A percentile compares a stretch with the other conserved stretches of the same genome.
phyloP scores from a whole-genome alignment of 1,284 basidiomycete genomes.

The Albatrellus sp. region DNA sequence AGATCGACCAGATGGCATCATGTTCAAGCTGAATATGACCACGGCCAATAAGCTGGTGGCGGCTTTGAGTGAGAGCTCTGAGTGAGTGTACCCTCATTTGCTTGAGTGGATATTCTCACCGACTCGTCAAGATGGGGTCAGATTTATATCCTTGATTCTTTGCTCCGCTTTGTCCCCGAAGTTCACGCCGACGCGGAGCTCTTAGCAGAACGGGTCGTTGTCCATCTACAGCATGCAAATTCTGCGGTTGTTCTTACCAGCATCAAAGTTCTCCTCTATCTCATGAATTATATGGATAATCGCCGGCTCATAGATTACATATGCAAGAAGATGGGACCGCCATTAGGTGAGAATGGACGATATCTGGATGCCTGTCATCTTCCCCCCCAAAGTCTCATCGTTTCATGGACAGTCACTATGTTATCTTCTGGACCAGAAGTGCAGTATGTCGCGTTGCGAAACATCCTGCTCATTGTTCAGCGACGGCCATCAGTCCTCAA shows the following conservation, averaged over 20 bases:
- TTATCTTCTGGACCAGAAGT: slow-evolving; percentile 96
- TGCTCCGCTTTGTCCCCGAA: slow-evolving; percentile 89
- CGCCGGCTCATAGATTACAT: slow-evolving; percentile 77
- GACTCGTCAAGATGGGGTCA: slow-evolving; percentile 81
- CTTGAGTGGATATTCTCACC: slow-evolving; percentile 4
- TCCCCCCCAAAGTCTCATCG: background rate
- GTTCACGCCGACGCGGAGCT: slow-evolving; percentile 82
- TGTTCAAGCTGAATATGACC: slow-evolving; percentile 74
- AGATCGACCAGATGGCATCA: slow-evolving; percentile 82
- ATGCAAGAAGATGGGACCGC: slow-evolving; percentile 96
- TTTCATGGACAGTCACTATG: slow-evolving; percentile 57
- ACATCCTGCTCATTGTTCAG: slow-evolving; percentile 95
- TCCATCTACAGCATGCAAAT: slow-evolving; percentile 87
- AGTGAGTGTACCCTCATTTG: slow-evolving; percentile 39
- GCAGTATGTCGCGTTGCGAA: slow-evolving; percentile 94
- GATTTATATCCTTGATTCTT: slow-evolving; percentile 93
- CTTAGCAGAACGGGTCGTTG: slow-evolving; percentile 86
- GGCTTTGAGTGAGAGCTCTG: slow-evolving; percentile 83
- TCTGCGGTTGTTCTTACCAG: slow-evolving; percentile 92
- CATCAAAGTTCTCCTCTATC: slow-evolving; percentile 89
- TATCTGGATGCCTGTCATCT: too few relatives aligned
- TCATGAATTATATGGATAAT: slow-evolving; percentile 99
- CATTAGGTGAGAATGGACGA: slow-evolving; percentile 47
- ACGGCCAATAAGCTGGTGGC: slow-evolving; percentile 77
- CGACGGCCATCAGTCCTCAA: slow-evolving; percentile 84